Conservation (phyloP, 441 rosid species). For the Metrosideros polymorpha region DNA sequence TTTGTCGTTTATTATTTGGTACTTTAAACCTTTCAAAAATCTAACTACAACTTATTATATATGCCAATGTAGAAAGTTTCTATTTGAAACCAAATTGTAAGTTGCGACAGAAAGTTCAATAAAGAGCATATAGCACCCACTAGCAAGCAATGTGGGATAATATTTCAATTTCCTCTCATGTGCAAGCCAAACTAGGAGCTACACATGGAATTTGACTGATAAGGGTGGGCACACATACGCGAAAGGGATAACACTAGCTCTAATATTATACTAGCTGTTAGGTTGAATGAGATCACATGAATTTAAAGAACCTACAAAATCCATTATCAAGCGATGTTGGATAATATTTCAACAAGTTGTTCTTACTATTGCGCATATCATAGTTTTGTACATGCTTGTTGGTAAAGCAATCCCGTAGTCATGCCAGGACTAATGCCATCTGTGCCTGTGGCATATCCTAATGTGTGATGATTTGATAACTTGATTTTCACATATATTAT, state of each 20-base stretch:
- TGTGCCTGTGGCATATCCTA: background rate
- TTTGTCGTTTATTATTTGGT: background rate
- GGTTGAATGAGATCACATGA: background rate
- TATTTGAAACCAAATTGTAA: background rate
- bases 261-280: no score
- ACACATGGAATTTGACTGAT: no score
- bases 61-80: background rate
- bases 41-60: background rate
- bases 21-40: background rate
- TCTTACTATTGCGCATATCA: background rate
- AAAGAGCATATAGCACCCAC: no score
- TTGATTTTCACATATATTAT: background rate
- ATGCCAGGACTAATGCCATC: background rate
- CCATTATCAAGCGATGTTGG: accelerated
- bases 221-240: background rate
- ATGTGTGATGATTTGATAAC: background rate
- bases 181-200: accelerated
- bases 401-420: background rate
- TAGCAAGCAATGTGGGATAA: no score
- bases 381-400: background rate
- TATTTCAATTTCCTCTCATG: no score
- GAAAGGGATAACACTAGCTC: background rate
- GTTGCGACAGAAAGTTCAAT: background rate
- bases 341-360: background rate
- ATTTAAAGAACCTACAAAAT: background rate